These are phyloP conservation scores for Parietichytrium sp. DNA, from an alignment of 108 stramenopile genomes.

Conservation along the genomic window DNA sequence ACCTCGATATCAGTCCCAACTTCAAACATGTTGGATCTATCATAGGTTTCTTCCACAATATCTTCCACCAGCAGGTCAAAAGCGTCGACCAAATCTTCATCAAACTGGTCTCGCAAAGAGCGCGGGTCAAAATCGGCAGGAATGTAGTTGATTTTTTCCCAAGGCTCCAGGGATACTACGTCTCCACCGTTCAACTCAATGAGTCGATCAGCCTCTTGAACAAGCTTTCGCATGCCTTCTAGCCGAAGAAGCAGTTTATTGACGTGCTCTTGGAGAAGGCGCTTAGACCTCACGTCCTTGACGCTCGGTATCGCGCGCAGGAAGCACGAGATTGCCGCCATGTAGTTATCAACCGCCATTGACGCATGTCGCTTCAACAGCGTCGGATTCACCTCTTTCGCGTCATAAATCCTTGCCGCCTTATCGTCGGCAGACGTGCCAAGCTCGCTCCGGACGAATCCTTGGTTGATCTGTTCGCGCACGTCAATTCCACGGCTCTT, in stretches of 20 bases:
- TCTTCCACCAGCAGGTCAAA: background rate
- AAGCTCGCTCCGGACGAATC: conserved; percentile 27
- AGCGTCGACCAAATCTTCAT: conserved; percentile 6
- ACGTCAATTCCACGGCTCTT: conserved; percentile 34
- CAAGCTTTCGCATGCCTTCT: background rate
- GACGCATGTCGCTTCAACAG: conserved; percentile 17
- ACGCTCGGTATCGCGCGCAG: conserved; percentile 22
- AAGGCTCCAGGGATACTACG: background rate
- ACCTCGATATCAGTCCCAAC: background rate
- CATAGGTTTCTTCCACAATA: background rate
- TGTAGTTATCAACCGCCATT: background rate
- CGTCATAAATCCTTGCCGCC: conserved; percentile 5
- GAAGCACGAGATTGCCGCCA: conserved; percentile 32
- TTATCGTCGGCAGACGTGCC: conserved; percentile 34
- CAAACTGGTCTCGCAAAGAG: background rate
- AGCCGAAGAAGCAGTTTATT: conserved; percentile 5
- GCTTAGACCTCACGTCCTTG: background rate
- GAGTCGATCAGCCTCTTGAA: conserved; percentile 16
- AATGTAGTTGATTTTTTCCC: conserved; percentile 13
- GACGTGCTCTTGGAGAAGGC: conserved; percentile 13
- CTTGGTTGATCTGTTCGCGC: conserved; percentile 29
- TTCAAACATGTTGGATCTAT: background rate
- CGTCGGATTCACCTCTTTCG: background rate
- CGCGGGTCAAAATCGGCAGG: conserved; percentile 15
- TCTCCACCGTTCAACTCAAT: conserved; percentile 28